These are phyloP conservation scores for Elongisporangium undulatum DNA, from an alignment of 352 stramenopile species.

Conservation along the genomic window DNA sequence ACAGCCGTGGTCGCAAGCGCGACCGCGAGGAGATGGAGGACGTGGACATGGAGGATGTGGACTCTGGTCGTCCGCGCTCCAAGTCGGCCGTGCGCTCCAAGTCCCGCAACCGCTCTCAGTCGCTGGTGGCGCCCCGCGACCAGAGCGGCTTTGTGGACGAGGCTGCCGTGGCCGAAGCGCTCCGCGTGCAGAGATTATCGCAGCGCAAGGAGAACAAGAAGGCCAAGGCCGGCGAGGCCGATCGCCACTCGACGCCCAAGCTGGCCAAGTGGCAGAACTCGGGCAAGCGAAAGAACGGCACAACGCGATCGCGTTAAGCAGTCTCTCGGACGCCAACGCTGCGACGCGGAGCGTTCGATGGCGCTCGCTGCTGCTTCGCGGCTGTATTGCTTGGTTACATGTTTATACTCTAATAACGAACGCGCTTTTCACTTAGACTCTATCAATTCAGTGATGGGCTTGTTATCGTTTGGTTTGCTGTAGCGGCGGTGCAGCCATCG, in stretches of 20 bases:
- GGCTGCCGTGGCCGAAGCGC: conserved; percentile 29
- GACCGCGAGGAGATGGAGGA: conserved; percentile 77
- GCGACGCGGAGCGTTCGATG: background rate
- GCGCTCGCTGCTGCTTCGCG: conserved; percentile 2
- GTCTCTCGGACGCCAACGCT: background rate
- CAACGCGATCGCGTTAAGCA: conserved; percentile 71
- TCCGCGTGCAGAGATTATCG: conserved; percentile 43
- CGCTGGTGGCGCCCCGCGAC: conserved; percentile 69
- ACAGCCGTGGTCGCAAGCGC: conserved; percentile 83
- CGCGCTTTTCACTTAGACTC: conserved; percentile 5
- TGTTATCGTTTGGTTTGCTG: background rate
- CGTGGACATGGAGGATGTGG: conserved; percentile 86
- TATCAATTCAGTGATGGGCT: background rate
- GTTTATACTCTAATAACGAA: conserved; percentile 20
- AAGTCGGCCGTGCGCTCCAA: conserved; percentile 71
- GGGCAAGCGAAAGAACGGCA: conserved; percentile 83
- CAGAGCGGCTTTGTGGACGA: conserved; percentile 65
- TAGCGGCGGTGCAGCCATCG: conserved; percentile 28
- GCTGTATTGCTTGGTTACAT: conserved; percentile 5
- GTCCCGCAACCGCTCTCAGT: conserved; percentile 79
- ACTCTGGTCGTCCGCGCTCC: conserved; percentile 68
- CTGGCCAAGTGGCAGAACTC: conserved; percentile 88
- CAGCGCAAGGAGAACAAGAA: conserved; percentile 82
- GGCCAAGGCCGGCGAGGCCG: conserved; percentile 72
- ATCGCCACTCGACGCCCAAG: conserved; percentile 78